phyloP scores from a whole-genome alignment of 306 rosid genomes.

The Castanea mollissima region DNA sequence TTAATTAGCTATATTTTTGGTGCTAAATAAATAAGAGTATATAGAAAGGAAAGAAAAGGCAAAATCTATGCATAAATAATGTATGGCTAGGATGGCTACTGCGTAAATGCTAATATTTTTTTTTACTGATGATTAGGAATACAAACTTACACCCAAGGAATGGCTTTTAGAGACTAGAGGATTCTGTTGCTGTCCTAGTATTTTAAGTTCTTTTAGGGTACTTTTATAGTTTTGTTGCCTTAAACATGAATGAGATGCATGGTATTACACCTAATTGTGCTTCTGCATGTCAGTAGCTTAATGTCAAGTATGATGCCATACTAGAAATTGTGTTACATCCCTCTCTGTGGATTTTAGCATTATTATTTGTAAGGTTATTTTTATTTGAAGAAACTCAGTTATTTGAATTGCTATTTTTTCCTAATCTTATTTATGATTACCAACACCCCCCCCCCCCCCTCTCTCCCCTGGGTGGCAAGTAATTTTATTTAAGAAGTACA shows the following conservation, averaged over 20 bases:
- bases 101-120: neutral
- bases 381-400: neutral
- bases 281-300: neutral
- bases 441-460: no score
- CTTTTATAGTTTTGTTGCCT: neutral
- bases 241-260: neutral
- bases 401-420: constrained; percentile 5
- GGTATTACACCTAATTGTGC: neutral
- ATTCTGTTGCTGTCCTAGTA: neutral
- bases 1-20: no score
- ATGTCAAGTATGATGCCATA: neutral
- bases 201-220: neutral
- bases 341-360: neutral
- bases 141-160: neutral
- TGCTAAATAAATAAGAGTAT: no score
- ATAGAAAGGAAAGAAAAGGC: no score
- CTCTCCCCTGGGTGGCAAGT: no score
- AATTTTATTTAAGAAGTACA: neutral
- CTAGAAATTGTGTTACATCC: neutral
- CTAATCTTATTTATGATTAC: constrained; percentile 2
- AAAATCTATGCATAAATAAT: no score
- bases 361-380: neutral
- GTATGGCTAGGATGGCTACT: neutral
- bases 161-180: neutral
- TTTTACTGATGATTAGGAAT: neutral